Base-by-base conservation (phyloP, 2,329 filamentous ascomycete genomes). In the Calonectria ilicicola region DNA sequence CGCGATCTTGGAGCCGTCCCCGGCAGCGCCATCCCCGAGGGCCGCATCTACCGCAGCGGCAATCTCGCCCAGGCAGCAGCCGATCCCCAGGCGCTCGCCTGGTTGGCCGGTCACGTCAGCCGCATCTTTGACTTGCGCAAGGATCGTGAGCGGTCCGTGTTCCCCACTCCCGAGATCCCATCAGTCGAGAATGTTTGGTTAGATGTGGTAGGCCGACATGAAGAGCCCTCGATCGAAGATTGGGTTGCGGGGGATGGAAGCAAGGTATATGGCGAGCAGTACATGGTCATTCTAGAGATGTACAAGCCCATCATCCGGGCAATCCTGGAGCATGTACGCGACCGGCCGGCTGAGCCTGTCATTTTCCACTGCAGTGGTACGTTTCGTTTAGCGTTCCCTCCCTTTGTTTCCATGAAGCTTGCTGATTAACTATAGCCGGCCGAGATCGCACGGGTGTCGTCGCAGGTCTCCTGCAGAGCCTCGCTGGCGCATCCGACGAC, bases 331-430 rank as follows among this genome's bases (percentile, higher is more conserved):
- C 86, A 87, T 70, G 82, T 90, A 12, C 81, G 86, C 63, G 88
- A 90, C 72, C 81, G 82, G 14, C 85, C 85, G 9, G 70, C 77
- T 0, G 84, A 88, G 77, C 83, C 85, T 19, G 84, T 89, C 71
- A 73, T 90, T 60, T 86, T 91, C 47, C 89, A 91, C 78, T 91
- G 89, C 78, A 89, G 86, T 10, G 89, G 88, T 89, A 76, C 76
- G 84, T 81, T 26, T 27, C 19, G 10, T 19, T n/a, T 10, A 12
- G 6, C 8, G 10, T 62, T 62, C 5, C 8, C 38, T 27, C 7
- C 9, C 23, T 23, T 5, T 21, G 6, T 19, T 14, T 23, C 12
- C 15, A 38, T 49, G 14, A 53, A 3, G 3, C 6, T 12, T 5
- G 35, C 29, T 67, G 19, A 60, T 60, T 8, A 32, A 32, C 29